Conservation (phyloP, 2,329 filamentous ascomycete species). For the Neofusicoccum ribis region DNA sequence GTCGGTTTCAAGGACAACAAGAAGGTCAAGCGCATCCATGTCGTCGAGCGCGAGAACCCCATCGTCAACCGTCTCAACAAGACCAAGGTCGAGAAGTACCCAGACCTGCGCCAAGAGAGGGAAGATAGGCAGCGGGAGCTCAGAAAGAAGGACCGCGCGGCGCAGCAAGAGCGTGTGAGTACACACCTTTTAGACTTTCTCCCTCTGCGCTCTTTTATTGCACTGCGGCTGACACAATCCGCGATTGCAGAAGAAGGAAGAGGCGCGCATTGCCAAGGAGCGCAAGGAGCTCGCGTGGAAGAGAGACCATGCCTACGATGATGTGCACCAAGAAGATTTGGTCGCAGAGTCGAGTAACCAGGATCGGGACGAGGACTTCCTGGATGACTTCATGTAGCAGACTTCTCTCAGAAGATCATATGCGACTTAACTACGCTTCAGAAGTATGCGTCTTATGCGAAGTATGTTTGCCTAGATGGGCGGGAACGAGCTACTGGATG, state of each 20-base stretch:
- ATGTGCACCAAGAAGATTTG: slow-evolving; percentile 81
- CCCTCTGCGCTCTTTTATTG: not conserved
- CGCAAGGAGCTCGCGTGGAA: slow-evolving; percentile 88
- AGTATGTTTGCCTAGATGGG: not conserved
- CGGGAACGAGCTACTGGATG: slow-evolving; percentile 27
- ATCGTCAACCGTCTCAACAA: slow-evolving; percentile 99
- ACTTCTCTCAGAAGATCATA: not conserved
- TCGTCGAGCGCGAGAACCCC: slow-evolving; percentile 77
- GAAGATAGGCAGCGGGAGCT: slow-evolving; percentile 73
- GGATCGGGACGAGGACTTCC: slow-evolving; percentile 72
- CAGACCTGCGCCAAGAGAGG: slow-evolving; percentile 79
- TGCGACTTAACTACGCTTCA: not conserved
- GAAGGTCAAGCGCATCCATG: slow-evolving; percentile 79
- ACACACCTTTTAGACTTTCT: not conserved
- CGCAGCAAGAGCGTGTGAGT: slow-evolving; percentile 61
- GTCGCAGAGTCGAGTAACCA: slow-evolving; percentile 80
- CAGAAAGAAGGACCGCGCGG: slow-evolving; percentile 68
- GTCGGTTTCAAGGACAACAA: slow-evolving; percentile 91
- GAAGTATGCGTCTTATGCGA: not conserved
- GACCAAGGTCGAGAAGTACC: slow-evolving; percentile 85
- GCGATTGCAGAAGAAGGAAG: slow-evolving; percentile 67
- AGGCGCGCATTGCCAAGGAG: slow-evolving; percentile 72
- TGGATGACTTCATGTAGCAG: slow-evolving; percentile 83
- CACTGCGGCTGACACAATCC: not conserved
- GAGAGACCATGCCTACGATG: slow-evolving; percentile 97